Percentiles rank a stretch among this genome's conserved stretches.
These are phyloP conservation scores for Coniochaeta ligniaria DNA, from an alignment of 2,329 filamentous ascomycete species.

Conservation along the genomic window DNA sequence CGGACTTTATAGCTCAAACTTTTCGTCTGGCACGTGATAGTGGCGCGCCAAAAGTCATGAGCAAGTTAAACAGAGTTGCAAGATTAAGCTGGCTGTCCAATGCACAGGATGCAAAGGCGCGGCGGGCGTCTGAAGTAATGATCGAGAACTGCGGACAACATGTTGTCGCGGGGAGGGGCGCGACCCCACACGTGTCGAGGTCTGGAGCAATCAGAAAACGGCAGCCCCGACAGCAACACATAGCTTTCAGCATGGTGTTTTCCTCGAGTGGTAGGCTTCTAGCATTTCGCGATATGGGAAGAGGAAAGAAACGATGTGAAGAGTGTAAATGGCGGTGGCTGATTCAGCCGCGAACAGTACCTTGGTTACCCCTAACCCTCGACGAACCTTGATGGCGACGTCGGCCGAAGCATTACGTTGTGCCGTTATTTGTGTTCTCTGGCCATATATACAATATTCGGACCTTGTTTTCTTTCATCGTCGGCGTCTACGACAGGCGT, in stretches of 20 bases:
- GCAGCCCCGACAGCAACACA: background rate
- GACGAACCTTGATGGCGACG: no score
- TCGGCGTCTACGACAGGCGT: background rate
- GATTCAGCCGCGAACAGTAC: no score
- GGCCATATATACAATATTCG: no score
- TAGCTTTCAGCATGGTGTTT: background rate
- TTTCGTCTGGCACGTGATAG: background rate
- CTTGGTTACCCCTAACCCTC: no score
- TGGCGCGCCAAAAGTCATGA: background rate
- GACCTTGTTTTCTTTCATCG: no score
- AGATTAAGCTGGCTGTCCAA: background rate
- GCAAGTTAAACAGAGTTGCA: background rate
- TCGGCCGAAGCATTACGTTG: no score
- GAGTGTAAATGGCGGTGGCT: no score
- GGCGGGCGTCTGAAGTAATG: background rate
- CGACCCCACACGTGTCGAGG: background rate
- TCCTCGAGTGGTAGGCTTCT: no score
- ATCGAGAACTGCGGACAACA: no score
- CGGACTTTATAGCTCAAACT: constrained; percentile 1
- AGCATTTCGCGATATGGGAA: no score
- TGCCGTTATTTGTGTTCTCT: no score
- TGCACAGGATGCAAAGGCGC: background rate
- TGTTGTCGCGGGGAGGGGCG: background rate
- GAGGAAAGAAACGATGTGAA: no score
- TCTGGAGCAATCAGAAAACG: constrained; percentile 1